Percentiles rank a stretch among this genome's conserved stretches.
phyloP scores from a whole-genome alignment of 2,329 filamentous ascomycete genomes.

The Fusarium dlaminii region DNA sequence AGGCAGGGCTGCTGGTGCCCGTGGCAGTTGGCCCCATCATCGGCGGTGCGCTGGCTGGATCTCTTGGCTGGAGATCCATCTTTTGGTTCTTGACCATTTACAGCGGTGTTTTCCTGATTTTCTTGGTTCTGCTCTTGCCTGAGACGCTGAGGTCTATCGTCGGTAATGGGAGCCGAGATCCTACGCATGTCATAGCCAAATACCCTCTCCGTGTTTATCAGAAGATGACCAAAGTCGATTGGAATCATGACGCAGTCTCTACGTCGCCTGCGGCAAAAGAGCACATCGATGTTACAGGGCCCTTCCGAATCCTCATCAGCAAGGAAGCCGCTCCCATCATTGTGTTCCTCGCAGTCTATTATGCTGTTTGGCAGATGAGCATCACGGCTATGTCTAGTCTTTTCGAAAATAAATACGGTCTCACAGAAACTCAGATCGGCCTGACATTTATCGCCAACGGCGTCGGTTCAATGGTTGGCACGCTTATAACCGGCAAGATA shows the following conservation, averaged over 20 bases:
- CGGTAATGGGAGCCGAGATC: conserved; percentile 54
- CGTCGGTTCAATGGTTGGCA: conserved; percentile 63
- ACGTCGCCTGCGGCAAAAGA: conserved; percentile 26
- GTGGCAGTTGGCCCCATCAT: conserved; percentile 55
- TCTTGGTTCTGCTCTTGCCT: neutral
- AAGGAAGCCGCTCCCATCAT: conserved; percentile 56
- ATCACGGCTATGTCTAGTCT: conserved; percentile 63
- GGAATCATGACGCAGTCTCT: neutral
- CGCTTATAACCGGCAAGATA: conserved; percentile 60
- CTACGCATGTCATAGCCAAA: conserved; percentile 35
- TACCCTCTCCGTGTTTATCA: conserved; percentile 49
- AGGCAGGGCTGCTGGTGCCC: conserved; percentile 48
- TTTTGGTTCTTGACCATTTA: conserved; percentile 37
- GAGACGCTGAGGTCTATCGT: conserved; percentile 29
- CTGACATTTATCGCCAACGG: conserved; percentile 65
- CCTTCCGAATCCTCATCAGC: conserved; percentile 57
- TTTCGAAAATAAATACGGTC: conserved; percentile 54
- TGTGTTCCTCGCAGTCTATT: conserved; percentile 59
- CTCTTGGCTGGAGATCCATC: conserved; percentile 30
- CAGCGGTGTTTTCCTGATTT: conserved; percentile 2
- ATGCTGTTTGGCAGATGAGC: conserved; percentile 65
- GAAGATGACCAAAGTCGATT: conserved; percentile 40
- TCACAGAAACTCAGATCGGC: conserved; percentile 57
- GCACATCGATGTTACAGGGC: conserved; percentile 55
- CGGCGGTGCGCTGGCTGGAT: conserved; percentile 52